A percentile compares a stretch with the other conserved stretches of the same genome.
phyloP scores from a whole-genome alignment of 73 alveolate genomes.

The Paramecium caudatum region DNA sequence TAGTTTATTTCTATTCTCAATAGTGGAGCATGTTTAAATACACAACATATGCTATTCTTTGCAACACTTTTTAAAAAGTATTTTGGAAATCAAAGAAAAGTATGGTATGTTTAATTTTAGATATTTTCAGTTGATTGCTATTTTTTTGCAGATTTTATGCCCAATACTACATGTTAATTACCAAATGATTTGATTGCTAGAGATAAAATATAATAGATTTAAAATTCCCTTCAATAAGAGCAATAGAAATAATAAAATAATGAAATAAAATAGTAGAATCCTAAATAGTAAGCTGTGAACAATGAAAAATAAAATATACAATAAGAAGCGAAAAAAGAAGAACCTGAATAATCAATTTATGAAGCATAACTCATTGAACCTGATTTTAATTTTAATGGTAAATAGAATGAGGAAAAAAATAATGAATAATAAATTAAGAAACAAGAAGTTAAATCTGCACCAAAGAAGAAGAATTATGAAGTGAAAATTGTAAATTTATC shows the following conservation, averaged over 20 bases:
- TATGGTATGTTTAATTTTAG: background rate
- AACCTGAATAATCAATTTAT: too few species aligned
- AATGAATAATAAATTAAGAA: too few species aligned
- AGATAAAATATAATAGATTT: background rate
- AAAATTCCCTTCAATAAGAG: background rate
- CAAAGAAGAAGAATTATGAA: too few species aligned
- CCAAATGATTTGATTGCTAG: background rate
- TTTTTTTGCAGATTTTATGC: slow-evolving; percentile 37
- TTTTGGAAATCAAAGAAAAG: background rate
- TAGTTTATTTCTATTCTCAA: background rate
- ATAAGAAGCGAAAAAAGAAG: too few species aligned
- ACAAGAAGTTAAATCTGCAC: too few species aligned
- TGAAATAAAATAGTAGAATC: background rate
- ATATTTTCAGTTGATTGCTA: slow-evolving; percentile 26
- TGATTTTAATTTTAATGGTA: too few species aligned
- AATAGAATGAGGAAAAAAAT: too few species aligned
- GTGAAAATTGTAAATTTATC: too few species aligned
- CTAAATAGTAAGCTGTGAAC: background rate
- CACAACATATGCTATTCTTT: background rate
- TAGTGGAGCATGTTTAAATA: background rate
- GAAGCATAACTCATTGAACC: too few species aligned
- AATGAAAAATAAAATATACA: too few species aligned
- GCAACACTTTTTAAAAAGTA: background rate
- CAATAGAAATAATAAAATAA: too few species aligned
- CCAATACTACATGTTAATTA: background rate